A percentile compares a stretch with the other conserved stretches of the same genome.
phyloP scores from a whole-genome alignment of 441 rosid genomes.

The Euphorbia schlechtendalii region DNA sequence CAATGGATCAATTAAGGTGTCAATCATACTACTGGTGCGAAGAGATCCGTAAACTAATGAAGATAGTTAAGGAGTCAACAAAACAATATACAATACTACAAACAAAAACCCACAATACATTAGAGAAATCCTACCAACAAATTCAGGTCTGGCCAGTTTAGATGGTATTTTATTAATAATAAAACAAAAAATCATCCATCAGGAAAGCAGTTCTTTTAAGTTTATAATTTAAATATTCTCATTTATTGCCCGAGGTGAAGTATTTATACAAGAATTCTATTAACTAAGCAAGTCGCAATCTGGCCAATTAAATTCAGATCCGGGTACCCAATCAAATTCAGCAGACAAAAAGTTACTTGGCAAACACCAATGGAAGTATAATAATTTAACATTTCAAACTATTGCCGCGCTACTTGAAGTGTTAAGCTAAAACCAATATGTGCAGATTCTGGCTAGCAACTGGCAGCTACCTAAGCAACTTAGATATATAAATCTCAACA shows the following conservation, averaged over 20 bases:
- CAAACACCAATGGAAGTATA: neutral
- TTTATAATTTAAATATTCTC: neutral
- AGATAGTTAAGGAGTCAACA: neutral
- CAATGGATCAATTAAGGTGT: neutral
- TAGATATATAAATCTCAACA: neutral
- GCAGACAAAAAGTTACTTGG: neutral
- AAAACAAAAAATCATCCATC: neutral
- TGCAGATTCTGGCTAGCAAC: neutral
- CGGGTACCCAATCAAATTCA: neutral
- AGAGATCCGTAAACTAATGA: neutral
- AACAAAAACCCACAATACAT: neutral
- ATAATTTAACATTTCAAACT: neutral
- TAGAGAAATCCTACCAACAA: neutral
- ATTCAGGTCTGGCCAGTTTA: constrained; percentile 21
- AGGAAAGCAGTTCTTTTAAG: neutral
- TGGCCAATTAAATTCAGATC: constrained; percentile 3
- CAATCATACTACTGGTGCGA: neutral
- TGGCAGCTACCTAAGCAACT: constrained; percentile 2
- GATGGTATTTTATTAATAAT: neutral
- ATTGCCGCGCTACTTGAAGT: neutral
- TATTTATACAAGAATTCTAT: neutral
- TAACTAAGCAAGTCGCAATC: constrained; percentile 1
- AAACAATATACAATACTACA: neutral
- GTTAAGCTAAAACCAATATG: constrained; percentile 1
- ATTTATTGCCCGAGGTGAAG: neutral